Percentiles rank a stretch among this genome's conserved stretches.
Conservation (phyloP, 352 stramenopile genomes). For the Globisporangium viniferum region DNA sequence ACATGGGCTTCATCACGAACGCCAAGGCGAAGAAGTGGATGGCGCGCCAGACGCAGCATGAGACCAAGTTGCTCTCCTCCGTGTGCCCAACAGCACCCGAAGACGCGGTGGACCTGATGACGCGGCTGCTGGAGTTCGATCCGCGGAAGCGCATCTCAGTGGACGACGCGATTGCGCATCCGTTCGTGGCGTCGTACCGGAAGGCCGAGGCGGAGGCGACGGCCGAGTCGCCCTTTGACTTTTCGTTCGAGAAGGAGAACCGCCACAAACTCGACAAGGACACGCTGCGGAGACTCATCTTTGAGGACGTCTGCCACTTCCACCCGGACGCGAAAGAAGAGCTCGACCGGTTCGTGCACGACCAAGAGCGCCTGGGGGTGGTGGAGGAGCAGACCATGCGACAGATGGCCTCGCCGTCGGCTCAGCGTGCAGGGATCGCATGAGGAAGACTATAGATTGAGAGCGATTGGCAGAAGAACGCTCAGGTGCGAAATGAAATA, state of each 20-base stretch:
- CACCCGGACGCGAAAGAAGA: constrained; percentile 67
- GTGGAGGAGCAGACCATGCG: constrained; percentile 21
- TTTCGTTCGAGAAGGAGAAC: constrained; percentile 76
- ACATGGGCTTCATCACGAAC: constrained; percentile 83
- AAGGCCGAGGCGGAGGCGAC: constrained; percentile 39
- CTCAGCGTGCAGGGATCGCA: constrained; percentile 8
- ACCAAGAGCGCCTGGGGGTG: constrained; percentile 40
- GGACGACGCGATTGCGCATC: constrained; percentile 72
- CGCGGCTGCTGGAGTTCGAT: constrained; percentile 88
- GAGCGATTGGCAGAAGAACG: not conserved
- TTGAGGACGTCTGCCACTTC: constrained; percentile 85
- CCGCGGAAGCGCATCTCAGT: constrained; percentile 71
- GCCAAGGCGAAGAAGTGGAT: constrained; percentile 83
- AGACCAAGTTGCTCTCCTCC: constrained; percentile 37
- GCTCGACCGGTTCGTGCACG: constrained; percentile 44
- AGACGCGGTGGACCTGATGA: constrained; percentile 82
- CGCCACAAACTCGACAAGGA: constrained; percentile 70
- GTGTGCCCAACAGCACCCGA: constrained; percentile 57
- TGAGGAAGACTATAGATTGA: not conserved
- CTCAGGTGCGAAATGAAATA: not conserved
- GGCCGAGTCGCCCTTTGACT: constrained; percentile 60
- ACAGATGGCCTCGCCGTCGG: not conserved
- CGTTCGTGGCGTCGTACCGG: constrained; percentile 72
- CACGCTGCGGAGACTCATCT: constrained; percentile 74
- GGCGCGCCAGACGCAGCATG: constrained; percentile 64